Percentiles rank a stretch among this genome's conserved stretches.
Conservation (phyloP, 495 filamentous ascomycete genomes). For the Penicillium fimorum region DNA sequence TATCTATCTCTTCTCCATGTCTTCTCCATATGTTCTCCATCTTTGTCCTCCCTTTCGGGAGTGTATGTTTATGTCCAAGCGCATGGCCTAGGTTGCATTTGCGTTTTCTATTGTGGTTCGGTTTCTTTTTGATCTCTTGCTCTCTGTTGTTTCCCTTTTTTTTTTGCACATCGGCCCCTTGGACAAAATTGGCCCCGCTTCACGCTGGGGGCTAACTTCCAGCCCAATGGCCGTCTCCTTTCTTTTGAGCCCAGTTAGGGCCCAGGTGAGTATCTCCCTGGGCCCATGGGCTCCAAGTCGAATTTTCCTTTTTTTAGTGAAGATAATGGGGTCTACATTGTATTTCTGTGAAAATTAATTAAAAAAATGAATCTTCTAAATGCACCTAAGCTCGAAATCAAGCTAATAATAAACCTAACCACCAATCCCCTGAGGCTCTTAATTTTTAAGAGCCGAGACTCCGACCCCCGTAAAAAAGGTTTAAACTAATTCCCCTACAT, state of each 20-base stretch:
- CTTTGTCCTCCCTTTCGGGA: conserved; percentile 1
- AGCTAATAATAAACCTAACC: no score
- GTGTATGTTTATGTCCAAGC: conserved; percentile 13
- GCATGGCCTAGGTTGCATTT: conserved; percentile 9
- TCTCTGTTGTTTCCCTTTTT: not conserved
- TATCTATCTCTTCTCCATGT: not conserved
- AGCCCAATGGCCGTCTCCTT: no score
- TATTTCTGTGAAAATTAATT: not conserved
- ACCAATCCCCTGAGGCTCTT: no score
- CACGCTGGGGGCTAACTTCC: not conserved
- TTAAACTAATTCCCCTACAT: not conserved
- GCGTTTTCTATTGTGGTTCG: not conserved
- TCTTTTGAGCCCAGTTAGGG: not conserved
- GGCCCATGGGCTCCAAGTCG: not conserved
- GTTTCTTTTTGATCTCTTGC: not conserved
- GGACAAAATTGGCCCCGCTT: not conserved
- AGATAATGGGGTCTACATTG: not conserved
- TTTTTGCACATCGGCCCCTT: not conserved
- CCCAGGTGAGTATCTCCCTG: not conserved
- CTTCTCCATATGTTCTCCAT: not conserved
- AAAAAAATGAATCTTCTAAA: not conserved
- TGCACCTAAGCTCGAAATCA: no score
- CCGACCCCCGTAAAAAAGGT: no score
- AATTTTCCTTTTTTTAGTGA: not conserved
- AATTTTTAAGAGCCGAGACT: no score